A percentile compares a stretch with the other conserved stretches of the same genome.
phyloP scores from a whole-genome alignment of 2,329 filamentous ascomycete genomes.

The Diplodia seriata region DNA sequence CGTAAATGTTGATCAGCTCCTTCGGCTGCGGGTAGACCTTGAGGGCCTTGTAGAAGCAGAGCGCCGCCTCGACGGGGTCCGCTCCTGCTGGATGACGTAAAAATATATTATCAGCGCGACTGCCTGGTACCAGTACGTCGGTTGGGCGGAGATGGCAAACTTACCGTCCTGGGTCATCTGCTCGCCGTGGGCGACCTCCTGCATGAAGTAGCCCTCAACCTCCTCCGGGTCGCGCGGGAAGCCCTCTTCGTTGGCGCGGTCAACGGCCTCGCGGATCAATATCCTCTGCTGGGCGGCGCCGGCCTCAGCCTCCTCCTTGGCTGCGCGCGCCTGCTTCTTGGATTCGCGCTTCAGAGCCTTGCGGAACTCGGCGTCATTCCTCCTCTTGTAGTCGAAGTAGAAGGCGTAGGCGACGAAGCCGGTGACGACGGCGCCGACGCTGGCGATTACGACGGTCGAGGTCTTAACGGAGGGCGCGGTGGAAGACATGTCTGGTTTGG shows the following conservation, averaged over 20 bases:
- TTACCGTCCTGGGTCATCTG: conserved; percentile 78
- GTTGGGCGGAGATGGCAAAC: conserved; percentile 28
- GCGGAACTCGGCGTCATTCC: conserved; percentile 68
- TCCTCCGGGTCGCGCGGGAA: conserved; percentile 91
- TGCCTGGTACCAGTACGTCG: not conserved
- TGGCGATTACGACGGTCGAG: conserved; percentile 64
- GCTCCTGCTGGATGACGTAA: conserved; percentile 57
- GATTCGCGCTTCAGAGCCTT: conserved; percentile 74
- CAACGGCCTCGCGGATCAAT: conserved; percentile 75
- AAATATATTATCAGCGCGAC: not conserved
- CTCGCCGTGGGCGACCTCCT: conserved; percentile 90
- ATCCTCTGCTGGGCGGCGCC: conserved; percentile 72
- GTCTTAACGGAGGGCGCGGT: conserved; percentile 56
- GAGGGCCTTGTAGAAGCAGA: conserved; percentile 97
- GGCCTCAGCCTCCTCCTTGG: conserved; percentile 74
- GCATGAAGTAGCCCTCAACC: conserved; percentile 95
- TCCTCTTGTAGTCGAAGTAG: conserved; percentile 71
- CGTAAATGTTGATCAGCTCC: conserved; percentile 95
- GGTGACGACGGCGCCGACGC: conserved; percentile 64
- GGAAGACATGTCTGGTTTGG: conserved; percentile 38
- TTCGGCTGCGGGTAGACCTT: conserved; percentile 96
- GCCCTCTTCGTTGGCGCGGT: conserved; percentile 85
- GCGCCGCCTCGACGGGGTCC: conserved; percentile 79
- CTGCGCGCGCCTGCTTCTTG: conserved; percentile 72
- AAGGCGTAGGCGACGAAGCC: conserved; percentile 68